These are phyloP conservation scores for Nigrograna mackinnonii DNA, from an alignment of 2,329 filamentous ascomycete genomes.

Conservation along the genomic window DNA sequence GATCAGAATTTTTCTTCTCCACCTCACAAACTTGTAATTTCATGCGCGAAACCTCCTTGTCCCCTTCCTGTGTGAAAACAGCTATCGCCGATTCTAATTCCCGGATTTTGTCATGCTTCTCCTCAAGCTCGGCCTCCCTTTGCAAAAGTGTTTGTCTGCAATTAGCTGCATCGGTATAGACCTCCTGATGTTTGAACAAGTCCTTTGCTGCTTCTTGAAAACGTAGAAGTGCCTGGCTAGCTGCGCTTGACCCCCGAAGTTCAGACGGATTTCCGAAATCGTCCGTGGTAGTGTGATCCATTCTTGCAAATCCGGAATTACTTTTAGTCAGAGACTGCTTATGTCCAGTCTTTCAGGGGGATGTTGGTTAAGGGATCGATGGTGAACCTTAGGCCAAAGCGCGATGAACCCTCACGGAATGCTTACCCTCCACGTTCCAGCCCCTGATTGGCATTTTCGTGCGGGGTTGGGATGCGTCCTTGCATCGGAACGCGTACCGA, in stretches of 20 bases:
- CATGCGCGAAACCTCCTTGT: conserved; percentile 1
- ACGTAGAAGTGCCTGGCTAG: conserved; percentile 1
- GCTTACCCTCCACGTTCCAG: too few relatives aligned
- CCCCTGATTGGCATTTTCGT: too few relatives aligned
- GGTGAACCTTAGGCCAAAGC: too few relatives aligned
- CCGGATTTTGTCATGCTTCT: conserved; percentile 2
- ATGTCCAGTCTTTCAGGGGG: too few relatives aligned
- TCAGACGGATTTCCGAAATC: too few relatives aligned
- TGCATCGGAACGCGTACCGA: too few relatives aligned
- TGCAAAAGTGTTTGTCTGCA: not conserved
- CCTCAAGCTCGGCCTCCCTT: conserved; percentile 1
- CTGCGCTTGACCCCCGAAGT: not conserved
- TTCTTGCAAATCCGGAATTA: too few relatives aligned
- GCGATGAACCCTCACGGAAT: too few relatives aligned
- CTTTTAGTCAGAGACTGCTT: too few relatives aligned
- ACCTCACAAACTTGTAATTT: conserved; percentile 1
- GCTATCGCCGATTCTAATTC: conserved; percentile 1
- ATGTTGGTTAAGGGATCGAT: too few relatives aligned
- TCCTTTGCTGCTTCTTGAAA: not conserved
- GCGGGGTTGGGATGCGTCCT: too few relatives aligned
- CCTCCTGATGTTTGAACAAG: conserved; percentile 1
- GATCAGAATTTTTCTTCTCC: not conserved
- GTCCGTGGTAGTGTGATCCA: too few relatives aligned
- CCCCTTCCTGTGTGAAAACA: conserved; percentile 1
- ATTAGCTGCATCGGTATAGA: conserved; percentile 1